These are phyloP conservation scores for Cornus florida DNA, from an alignment of 148 eudicot genomes.

Conservation along the genomic window DNA sequence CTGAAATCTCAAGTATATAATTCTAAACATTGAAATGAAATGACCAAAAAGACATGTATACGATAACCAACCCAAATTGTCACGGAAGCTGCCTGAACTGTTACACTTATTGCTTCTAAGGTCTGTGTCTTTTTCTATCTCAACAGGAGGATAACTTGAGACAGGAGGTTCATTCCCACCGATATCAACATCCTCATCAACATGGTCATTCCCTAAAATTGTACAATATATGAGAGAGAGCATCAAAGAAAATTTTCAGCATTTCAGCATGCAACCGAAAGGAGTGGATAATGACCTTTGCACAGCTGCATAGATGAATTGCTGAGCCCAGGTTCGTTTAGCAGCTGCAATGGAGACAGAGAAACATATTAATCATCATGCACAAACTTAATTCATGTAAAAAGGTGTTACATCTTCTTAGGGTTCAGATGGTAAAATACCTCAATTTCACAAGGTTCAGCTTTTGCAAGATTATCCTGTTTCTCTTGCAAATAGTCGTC, in stretches of 20 bases:
- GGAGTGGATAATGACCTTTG: slow-evolving; percentile 39
- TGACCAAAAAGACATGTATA: neutral
- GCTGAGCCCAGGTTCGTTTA: slow-evolving; percentile 56
- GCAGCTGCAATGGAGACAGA: slow-evolving; percentile 40
- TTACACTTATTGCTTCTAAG: slow-evolving; percentile 18
- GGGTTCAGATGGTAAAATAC: slow-evolving; percentile 23
- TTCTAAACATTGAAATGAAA: neutral
- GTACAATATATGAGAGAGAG: neutral
- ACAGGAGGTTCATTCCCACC: slow-evolving; percentile 70
- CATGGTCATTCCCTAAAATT: slow-evolving; percentile 44
- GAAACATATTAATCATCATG: neutral
- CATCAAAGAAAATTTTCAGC: neutral
- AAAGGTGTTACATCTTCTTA: neutral
- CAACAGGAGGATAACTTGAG: slow-evolving; percentile 52
- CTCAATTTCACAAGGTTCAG: slow-evolving; percentile 75
- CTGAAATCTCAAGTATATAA: neutral
- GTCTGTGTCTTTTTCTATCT: slow-evolving; percentile 35
- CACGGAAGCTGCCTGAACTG: slow-evolving; percentile 18
- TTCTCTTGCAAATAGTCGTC: slow-evolving; percentile 50
- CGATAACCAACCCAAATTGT: slow-evolving; percentile 10
- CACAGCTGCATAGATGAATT: slow-evolving; percentile 60
- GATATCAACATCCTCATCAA: slow-evolving; percentile 56
- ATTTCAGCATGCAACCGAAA: slow-evolving; percentile 6
- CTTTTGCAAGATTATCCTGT: slow-evolving; percentile 29
- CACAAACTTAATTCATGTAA: neutral